These are phyloP conservation scores for Avena atlantica DNA, from an alignment of 176 grass and related monocot genomes.

Conservation along the genomic window DNA sequence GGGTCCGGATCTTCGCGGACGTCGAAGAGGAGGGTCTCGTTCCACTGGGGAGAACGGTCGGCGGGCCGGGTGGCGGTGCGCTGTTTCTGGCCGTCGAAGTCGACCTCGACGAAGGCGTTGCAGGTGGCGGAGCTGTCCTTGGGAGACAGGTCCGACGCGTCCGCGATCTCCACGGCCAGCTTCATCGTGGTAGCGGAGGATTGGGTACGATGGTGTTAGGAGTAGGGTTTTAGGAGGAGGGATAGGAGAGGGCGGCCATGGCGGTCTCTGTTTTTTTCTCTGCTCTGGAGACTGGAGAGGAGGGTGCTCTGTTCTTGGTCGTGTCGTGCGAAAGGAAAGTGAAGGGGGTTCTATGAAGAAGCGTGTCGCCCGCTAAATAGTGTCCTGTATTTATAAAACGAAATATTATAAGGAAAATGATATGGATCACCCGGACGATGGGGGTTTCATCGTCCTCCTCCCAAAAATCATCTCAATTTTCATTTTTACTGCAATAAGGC, in stretches of 20 bases:
- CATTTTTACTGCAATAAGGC: no score
- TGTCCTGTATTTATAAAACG: background rate
- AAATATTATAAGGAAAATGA: no score
- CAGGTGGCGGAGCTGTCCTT: conserved; percentile 65
- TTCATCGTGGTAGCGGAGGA: conserved; percentile 41
- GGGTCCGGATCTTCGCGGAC: conserved; percentile 42
- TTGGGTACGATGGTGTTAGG: no score
- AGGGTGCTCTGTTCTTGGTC: background rate
- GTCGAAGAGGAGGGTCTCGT: conserved; percentile 69
- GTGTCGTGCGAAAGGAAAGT: background rate
- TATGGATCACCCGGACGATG: no score
- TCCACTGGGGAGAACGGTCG: conserved; percentile 67
- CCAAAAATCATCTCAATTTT: no score
- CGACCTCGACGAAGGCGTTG: conserved; percentile 77
- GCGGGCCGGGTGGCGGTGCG: conserved; percentile 65
- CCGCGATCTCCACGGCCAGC: conserved; percentile 75
- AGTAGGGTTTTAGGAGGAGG: background rate
- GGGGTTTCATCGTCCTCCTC: no score
- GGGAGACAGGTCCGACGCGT: conserved; percentile 61
- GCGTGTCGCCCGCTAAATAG: background rate
- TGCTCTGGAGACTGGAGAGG: background rate
- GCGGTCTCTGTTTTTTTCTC: background rate
- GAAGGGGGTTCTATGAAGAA: background rate
- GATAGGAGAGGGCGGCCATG: background rate
- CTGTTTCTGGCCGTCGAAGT: conserved; percentile 65